A percentile compares a stretch with the other conserved stretches of the same genome.
Conservation (phyloP, 805 yeast species). For the Tetrapisispora arboricola region DNA sequence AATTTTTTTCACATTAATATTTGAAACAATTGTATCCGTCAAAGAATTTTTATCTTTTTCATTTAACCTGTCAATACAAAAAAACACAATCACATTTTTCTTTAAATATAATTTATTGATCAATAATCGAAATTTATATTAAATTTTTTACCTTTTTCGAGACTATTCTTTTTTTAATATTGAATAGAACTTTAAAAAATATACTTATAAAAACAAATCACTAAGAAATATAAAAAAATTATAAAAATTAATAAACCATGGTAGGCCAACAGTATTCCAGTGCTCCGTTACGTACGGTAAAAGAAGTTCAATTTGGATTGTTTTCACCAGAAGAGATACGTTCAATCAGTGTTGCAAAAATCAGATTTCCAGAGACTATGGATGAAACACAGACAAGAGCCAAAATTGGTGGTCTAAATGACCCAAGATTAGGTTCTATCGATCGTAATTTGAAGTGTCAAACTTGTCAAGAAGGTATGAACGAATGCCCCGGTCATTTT, state of each 20-base stretch:
- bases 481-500: slow-evolving; percentile 98
- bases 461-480: slow-evolving; percentile 99
- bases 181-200: background rate
- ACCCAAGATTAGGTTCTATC: slow-evolving; percentile 93
- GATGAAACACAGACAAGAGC: slow-evolving; percentile 93
- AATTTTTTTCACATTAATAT: background rate
- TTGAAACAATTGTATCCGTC: background rate
- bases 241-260: slow-evolving; percentile 19
- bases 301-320: slow-evolving; percentile 97
- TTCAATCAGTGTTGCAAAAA: slow-evolving; percentile 95
- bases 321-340: slow-evolving; percentile 95
- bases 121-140: background rate
- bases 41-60: background rate
- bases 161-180: background rate
- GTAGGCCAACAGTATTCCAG: slow-evolving; percentile 82
- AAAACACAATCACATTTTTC: background rate
- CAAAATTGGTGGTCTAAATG: slow-evolving; percentile 93
- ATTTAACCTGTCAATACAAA: slow-evolving; percentile 1
- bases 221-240: slow-evolving; percentile 4
- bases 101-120: background rate
- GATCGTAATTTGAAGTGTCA: slow-evolving; percentile 97
- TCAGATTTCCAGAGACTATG: slow-evolving; percentile 99
- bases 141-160: background rate
- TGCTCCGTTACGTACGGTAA: slow-evolving; percentile 95
- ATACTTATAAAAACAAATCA: no score